Evolutionary conservation across 2,329 filamentous ascomycete species (phyloP).

Genomic region (Blastomyces gilchristii): DNA sequence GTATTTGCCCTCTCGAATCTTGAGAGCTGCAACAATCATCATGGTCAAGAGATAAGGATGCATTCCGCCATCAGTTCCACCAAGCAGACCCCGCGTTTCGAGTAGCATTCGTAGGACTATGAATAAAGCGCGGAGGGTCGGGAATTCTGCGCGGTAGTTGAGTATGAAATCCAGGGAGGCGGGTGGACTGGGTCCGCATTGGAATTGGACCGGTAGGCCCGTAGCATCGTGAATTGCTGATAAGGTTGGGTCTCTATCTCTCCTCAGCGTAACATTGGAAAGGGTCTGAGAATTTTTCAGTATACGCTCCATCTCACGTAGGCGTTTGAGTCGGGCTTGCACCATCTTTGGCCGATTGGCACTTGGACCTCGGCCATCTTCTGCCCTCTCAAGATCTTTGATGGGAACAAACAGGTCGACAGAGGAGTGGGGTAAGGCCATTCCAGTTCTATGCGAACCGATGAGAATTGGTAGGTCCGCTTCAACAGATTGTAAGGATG

Average conservation of each 20-base stretch:
- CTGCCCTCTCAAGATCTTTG: conserved; percentile 19
- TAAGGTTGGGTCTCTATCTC: conserved; percentile 23
- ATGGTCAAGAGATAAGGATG: conserved; percentile 47
- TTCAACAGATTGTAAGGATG: conserved; percentile 21
- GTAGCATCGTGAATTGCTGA: conserved; percentile 36
- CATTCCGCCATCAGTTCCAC: conserved; percentile 41
- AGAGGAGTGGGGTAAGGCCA: conserved; percentile 45
- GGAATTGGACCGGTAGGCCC: conserved; percentile 44
- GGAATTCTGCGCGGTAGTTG: conserved; percentile 41
- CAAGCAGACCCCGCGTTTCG: conserved; percentile 40
- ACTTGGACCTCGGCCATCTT: conserved; percentile 23
- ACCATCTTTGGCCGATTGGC: conserved; percentile 25
- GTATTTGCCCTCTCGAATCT: conserved; percentile 31
- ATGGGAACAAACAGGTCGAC: conserved; percentile 41
- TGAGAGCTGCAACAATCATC: conserved; percentile 47
- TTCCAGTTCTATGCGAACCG: conserved; percentile 45
- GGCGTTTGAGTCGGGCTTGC: conserved; percentile 18
- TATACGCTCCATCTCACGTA: conserved; percentile 12
- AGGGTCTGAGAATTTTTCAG: not conserved
- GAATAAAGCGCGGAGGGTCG: conserved; percentile 42
- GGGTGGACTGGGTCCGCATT: conserved; percentile 33
- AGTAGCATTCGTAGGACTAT: conserved; percentile 42
- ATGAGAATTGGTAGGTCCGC: conserved; percentile 35
- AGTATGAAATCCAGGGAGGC: conserved; percentile 35
- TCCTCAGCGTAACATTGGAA: not conserved